These are phyloP conservation scores for Pezicula neosporulosa DNA, from an alignment of 2,329 filamentous ascomycete genomes.

Conservation along the genomic window DNA sequence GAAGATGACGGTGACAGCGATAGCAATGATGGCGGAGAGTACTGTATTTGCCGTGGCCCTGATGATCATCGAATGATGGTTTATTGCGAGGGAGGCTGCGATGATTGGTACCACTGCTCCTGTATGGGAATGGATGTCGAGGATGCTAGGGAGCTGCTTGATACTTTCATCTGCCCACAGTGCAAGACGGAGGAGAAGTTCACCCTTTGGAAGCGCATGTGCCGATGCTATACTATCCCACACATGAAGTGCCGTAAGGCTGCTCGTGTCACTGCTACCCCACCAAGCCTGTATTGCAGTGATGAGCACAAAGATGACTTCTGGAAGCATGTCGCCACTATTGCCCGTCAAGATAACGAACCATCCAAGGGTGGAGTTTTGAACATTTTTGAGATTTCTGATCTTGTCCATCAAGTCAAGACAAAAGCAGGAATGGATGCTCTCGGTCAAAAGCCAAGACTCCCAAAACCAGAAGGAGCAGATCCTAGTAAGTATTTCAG, in stretches of 20 bases:
- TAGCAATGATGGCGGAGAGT: slow-evolving; percentile 28
- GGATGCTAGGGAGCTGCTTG: slow-evolving; percentile 26
- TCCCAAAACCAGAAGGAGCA: slow-evolving; percentile 18
- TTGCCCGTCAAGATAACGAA: slow-evolving; percentile 15
- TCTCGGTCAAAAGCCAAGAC: slow-evolving; percentile 24
- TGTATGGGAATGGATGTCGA: slow-evolving; percentile 24
- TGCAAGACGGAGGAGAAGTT: slow-evolving; percentile 19
- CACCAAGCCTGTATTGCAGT: slow-evolving; percentile 28
- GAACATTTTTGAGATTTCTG: slow-evolving; percentile 18
- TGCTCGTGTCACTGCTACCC: slow-evolving; percentile 22
- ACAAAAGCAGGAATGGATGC: slow-evolving; percentile 16
- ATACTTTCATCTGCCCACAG: slow-evolving; percentile 27
- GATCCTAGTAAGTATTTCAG: slow-evolving; percentile 20
- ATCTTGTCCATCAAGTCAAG: slow-evolving; percentile 14
- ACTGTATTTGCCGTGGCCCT: slow-evolving; percentile 28
- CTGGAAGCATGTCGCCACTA: slow-evolving; percentile 13
- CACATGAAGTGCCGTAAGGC: slow-evolving; percentile 19
- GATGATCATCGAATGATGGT: slow-evolving; percentile 31
- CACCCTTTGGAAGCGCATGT: slow-evolving; percentile 29
- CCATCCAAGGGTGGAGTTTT: slow-evolving; percentile 25
- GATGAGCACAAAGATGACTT: slow-evolving; percentile 22
- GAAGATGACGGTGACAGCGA: slow-evolving; percentile 20
- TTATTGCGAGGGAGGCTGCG: slow-evolving; percentile 27
- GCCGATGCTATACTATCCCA: slow-evolving; percentile 21
- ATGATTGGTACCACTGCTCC: slow-evolving; percentile 30